Evolutionary conservation across 2,329 filamentous ascomycete genomes (phyloP).

Genomic region (Hypoxylon sp.): DNA sequence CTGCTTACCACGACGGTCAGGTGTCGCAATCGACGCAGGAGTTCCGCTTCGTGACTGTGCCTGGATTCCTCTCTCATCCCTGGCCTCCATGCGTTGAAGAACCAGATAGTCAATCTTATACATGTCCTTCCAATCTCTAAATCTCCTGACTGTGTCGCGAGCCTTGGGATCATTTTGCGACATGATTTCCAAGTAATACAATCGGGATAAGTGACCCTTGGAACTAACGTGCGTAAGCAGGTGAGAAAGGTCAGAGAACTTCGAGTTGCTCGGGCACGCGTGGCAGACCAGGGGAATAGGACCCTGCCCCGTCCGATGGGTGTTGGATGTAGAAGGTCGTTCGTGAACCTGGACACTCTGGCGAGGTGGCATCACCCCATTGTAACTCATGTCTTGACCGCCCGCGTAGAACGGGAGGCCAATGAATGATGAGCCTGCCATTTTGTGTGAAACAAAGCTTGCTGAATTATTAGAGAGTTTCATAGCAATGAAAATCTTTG

Average conservation of each 20-base stretch:
- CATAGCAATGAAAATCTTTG: not conserved
- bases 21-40: not conserved
- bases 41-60: slow-evolving; percentile 46
- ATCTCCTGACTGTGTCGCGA: slow-evolving; percentile 55
- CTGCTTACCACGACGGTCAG: not conserved
- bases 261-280: slow-evolving; percentile 82
- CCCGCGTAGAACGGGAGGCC: not conserved
- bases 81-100: slow-evolving; percentile 80
- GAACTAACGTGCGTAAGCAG: slow-evolving; percentile 92
- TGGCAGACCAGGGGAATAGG: slow-evolving; percentile 79
- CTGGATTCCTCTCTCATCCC: slow-evolving; percentile 70
- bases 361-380: not conserved
- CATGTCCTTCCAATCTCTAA: slow-evolving; percentile 81
- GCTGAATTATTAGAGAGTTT: not conserved
- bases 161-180: no score
- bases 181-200: slow-evolving; percentile 72
- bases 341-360: not conserved
- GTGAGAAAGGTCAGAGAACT: slow-evolving; percentile 91
- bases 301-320: not conserved
- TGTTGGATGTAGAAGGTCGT: not conserved
- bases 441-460: not conserved
- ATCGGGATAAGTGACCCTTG: slow-evolving; percentile 88
- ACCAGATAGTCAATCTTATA: slow-evolving; percentile 79
- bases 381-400: not conserved
- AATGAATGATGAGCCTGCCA: not conserved